A percentile compares a stretch with the other conserved stretches of the same genome.
Conservation (phyloP, 805 yeast species). For the Candida morakotiae region DNA sequence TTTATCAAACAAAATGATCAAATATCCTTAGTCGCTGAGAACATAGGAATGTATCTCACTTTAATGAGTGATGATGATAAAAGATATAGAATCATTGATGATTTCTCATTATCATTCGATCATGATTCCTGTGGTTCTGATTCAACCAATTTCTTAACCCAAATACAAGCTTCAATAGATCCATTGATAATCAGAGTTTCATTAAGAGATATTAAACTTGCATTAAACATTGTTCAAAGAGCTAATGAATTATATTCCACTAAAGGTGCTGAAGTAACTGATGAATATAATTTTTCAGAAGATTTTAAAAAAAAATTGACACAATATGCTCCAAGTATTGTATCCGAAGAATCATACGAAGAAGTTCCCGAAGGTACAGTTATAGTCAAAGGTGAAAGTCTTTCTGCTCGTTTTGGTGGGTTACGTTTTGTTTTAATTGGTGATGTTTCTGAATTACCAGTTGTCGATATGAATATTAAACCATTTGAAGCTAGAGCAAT, state of each 20-base stretch:
- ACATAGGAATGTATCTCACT: slow-evolving; percentile 82
- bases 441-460: slow-evolving; percentile 87
- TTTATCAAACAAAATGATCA: slow-evolving; percentile 66
- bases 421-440: slow-evolving; percentile 80
- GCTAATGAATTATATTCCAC: slow-evolving; percentile 54
- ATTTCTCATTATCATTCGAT: slow-evolving; percentile 75
- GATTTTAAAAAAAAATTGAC: slow-evolving; percentile 59
- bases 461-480: slow-evolving; percentile 67
- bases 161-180: slow-evolving; percentile 68
- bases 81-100: slow-evolving; percentile 76
- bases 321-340: slow-evolving; percentile 65
- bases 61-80: slow-evolving; percentile 66
- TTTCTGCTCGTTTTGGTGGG: slow-evolving; percentile 67
- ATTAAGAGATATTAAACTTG: slow-evolving; percentile 79
- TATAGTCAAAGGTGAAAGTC: slow-evolving; percentile 63
- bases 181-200: slow-evolving; percentile 80
- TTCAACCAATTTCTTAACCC: slow-evolving; percentile 52
- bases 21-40: slow-evolving; percentile 62
- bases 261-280: slow-evolving; percentile 13
- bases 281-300: slow-evolving; percentile 47
- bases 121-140: slow-evolving; percentile 70
- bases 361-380: slow-evolving; percentile 27
- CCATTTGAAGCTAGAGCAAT: slow-evolving; percentile 65
- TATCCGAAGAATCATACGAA: slow-evolving; percentile 43
- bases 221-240: slow-evolving; percentile 64